phyloP scores from a whole-genome alignment of 116 monocot species.

The Thalassia testudinum region DNA sequence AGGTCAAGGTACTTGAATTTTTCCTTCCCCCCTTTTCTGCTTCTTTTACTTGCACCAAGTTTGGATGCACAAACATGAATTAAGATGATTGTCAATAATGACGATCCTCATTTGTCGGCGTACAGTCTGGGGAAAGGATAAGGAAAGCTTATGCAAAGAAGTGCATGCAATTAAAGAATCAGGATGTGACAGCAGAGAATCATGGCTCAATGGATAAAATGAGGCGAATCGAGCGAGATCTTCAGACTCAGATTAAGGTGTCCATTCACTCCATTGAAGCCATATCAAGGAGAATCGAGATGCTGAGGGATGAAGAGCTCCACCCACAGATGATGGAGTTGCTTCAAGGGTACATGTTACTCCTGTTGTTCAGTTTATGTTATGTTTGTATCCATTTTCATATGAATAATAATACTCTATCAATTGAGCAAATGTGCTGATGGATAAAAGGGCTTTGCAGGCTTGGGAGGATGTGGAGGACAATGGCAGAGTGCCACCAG shows the following conservation, averaged over 20 bases:
- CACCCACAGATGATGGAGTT: conserved; percentile 66
- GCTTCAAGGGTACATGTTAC: conserved; percentile 46
- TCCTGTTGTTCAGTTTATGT: not conserved
- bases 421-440: not conserved
- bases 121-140: conserved; percentile 60
- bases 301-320: conserved; percentile 67
- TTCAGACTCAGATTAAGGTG: conserved; percentile 51
- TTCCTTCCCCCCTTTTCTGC: too few species aligned
- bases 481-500: conserved; percentile 57
- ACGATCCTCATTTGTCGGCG: too few species aligned
- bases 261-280: conserved; percentile 71
- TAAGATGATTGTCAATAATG: too few species aligned
- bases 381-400: not conserved
- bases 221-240: conserved; percentile 39
- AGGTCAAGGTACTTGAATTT: conserved; percentile 67
- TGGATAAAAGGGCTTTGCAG: conserved; percentile 11
- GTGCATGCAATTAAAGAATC: conserved; percentile 51
- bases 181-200: conserved; percentile 42
- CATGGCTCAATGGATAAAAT: conserved; percentile 47
- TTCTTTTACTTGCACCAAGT: too few species aligned
- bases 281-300: conserved; percentile 59
- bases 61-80: too few species aligned
- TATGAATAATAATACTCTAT: not conserved
- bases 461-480: conserved; percentile 57
- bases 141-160: conserved; percentile 74